Percentiles rank a stretch among this genome's conserved stretches.
These are phyloP conservation scores for Calamus simplicifolius DNA, from an alignment of 176 grass and related monocot species.

Conservation along the genomic window DNA sequence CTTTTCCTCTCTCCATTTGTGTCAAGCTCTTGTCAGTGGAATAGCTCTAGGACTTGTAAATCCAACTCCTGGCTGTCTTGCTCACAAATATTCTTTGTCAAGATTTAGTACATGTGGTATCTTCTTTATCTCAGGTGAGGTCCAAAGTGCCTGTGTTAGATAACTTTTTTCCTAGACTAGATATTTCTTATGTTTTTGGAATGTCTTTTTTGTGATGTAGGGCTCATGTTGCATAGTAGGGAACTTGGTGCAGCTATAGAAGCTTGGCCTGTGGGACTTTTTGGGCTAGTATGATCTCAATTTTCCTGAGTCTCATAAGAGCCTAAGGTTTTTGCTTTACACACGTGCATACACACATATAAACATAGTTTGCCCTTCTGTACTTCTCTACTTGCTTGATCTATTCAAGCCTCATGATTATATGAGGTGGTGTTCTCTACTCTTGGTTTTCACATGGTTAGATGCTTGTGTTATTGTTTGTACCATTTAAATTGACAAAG, in stretches of 20 bases:
- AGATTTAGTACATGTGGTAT: constrained; percentile 85
- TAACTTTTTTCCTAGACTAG: neutral
- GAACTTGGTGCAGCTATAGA: constrained; percentile 72
- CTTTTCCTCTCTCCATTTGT: constrained; percentile 20
- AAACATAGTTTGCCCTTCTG: too few species aligned
- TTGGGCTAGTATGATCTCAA: constrained; percentile 66
- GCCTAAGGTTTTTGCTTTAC: neutral
- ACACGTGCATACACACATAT: too few species aligned
- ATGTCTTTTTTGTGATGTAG: constrained; percentile 24
- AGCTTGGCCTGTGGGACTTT: constrained; percentile 87
- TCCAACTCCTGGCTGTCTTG: constrained; percentile 72
- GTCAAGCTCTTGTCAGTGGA: constrained; percentile 56
- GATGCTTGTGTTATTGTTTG: too few species aligned
- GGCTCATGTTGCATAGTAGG: constrained; percentile 57
- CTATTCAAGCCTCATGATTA: too few species aligned
- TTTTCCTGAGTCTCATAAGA: constrained; percentile 10
- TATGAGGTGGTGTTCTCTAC: too few species aligned
- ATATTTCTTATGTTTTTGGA: constrained; percentile 7
- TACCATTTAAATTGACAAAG: too few species aligned
- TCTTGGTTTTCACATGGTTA: too few species aligned
- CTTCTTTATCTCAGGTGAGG: constrained; percentile 72
- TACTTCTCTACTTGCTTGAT: too few species aligned
- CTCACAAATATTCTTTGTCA: constrained; percentile 64
- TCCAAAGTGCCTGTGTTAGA: constrained; percentile 4
- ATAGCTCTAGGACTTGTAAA: constrained; percentile 54